These are phyloP conservation scores for Cercospora brassicicola DNA, from an alignment of 2,329 filamentous ascomycete genomes.

Conservation along the genomic window DNA sequence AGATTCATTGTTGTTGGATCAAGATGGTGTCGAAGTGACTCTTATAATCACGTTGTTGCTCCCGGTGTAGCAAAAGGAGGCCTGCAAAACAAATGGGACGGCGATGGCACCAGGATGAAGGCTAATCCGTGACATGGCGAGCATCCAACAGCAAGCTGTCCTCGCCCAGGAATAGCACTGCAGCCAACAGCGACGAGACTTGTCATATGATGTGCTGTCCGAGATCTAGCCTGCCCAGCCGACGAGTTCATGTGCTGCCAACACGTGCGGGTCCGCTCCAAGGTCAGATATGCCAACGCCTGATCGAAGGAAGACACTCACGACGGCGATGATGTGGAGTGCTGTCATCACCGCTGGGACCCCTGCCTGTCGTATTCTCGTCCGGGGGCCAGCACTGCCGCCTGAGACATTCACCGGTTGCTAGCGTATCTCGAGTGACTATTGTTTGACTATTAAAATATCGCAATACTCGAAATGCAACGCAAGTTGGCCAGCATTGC, in stretches of 20 bases:
- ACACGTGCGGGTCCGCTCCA: neutral
- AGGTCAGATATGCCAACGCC: neutral
- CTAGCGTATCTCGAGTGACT: neutral
- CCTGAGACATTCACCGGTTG: neutral
- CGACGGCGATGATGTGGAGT: neutral
- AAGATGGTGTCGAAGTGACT: neutral
- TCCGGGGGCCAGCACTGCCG: neutral
- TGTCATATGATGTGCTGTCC: neutral
- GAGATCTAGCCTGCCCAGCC: neutral
- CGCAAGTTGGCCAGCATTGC: neutral
- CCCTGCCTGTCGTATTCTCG: neutral
- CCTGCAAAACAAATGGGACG: neutral
- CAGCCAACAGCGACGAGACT: neutral
- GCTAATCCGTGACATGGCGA: neutral
- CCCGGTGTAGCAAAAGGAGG: neutral
- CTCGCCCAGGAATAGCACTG: neutral
- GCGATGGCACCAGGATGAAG: neutral
- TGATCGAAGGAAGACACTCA: neutral
- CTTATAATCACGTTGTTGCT: neutral
- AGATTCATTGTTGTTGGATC: neutral
- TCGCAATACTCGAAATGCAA: neutral
- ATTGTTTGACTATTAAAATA: neutral
- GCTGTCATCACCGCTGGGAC: neutral
- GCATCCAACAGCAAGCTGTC: neutral
- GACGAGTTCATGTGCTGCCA: neutral